Evolutionary conservation across 176 grass and related monocot genomes (phyloP).

Genomic region (Alloteropsis semialata): DNA sequence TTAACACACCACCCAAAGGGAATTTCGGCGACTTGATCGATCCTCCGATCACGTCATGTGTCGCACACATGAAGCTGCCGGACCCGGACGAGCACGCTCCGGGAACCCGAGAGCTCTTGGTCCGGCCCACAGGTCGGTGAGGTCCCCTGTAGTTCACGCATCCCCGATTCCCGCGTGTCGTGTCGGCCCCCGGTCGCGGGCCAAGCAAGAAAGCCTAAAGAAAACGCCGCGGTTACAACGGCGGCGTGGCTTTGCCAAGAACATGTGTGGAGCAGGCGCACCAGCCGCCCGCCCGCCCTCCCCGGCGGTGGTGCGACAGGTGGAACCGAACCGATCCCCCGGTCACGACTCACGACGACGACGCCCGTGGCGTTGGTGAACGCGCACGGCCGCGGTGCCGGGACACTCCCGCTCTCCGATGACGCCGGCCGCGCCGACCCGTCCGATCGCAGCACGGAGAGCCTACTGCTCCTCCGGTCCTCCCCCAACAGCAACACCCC

Average conservation of each 20-base stretch:
- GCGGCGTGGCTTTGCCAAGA: no score
- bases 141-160: background rate
- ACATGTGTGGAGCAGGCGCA: slow-evolving; percentile 2
- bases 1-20: background rate
- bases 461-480: background rate
- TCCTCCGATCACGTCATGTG: background rate
- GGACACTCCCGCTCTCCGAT: background rate
- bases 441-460: background rate
- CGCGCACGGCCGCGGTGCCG: background rate
- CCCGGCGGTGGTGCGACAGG: slow-evolving; percentile 14
- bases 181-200: slow-evolving; percentile 24
- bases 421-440: background rate
- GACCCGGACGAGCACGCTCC: background rate
- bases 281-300: no score
- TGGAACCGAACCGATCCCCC: slow-evolving; percentile 15
- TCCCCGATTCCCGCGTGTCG: slow-evolving; percentile 3
- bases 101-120: no score
- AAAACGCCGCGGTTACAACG: background rate
- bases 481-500: background rate
- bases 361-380: background rate
- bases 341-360: background rate
- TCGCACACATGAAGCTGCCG: background rate
- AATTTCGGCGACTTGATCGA: background rate
- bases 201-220: slow-evolving; percentile 5
- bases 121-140: background rate